These are phyloP conservation scores for Tinospora cordifolia DNA, from an alignment of 164 flowering plant species.

Conservation along the genomic window DNA sequence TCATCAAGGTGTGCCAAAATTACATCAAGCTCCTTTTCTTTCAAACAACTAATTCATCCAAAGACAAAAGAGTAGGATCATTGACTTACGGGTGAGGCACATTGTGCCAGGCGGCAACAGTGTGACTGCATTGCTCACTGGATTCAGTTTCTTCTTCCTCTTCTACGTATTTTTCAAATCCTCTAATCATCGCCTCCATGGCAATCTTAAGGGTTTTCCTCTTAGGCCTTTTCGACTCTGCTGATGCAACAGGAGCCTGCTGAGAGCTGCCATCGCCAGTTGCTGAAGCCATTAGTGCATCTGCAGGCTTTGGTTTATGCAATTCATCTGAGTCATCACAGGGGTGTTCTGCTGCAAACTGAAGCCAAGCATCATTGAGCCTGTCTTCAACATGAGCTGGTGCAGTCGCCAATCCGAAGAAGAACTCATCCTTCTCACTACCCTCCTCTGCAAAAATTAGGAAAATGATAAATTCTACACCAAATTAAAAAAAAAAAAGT, in stretches of 20 bases:
- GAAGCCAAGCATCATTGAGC: constrained; percentile 95
- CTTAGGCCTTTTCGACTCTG: constrained; percentile 12
- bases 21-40: not conserved
- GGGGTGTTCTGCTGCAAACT: constrained; percentile 75
- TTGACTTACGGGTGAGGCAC: constrained; percentile 89
- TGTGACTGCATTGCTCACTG: constrained; percentile 32
- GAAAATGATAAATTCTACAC: not conserved
- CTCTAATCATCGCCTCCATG: constrained; percentile 91
- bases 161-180: constrained; percentile 49
- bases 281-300: constrained; percentile 59
- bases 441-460: constrained; percentile 34
- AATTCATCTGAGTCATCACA: constrained; percentile 29
- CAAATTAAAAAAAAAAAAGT: not conserved
- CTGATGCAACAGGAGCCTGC: constrained; percentile 26
- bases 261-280: constrained; percentile 72
- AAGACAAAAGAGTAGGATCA: not conserved
- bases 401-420: constrained; percentile 96
- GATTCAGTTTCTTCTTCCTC: constrained; percentile 39
- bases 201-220: constrained; percentile 60
- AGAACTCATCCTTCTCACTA: constrained; percentile 51
- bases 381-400: constrained; percentile 97
- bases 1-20: constrained; percentile 1
- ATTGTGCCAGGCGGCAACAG: constrained; percentile 96
- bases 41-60: not conserved
- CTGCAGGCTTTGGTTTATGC: constrained; percentile 35